Evolutionary conservation across 306 rosid species (phyloP).

Genomic region (Ormosia emarginata): DNA sequence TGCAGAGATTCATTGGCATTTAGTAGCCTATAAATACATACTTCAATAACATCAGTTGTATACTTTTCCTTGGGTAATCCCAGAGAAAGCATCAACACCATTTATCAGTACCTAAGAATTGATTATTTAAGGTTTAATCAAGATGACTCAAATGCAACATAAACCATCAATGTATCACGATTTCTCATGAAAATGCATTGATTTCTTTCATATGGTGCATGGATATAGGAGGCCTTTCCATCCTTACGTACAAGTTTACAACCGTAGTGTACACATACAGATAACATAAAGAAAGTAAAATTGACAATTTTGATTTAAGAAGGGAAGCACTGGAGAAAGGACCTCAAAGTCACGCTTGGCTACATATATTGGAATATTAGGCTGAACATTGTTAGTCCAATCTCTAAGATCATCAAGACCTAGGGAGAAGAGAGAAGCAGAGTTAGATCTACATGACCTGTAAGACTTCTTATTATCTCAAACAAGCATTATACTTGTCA

Average conservation of each 20-base stretch:
- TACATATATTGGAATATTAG: conserved; percentile 77
- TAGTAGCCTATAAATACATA: neutral
- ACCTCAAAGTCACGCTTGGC: conserved; percentile 93
- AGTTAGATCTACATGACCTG: conserved; percentile 10
- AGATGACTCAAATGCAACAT: neutral
- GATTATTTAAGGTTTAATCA: neutral
- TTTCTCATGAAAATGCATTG: conserved; percentile 4
- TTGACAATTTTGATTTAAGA: conserved; percentile 8
- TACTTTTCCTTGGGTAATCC: conserved; percentile 4
- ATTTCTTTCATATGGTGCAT: neutral
- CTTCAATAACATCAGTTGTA: neutral
- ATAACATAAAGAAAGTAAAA: neutral
- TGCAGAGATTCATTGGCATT: neutral
- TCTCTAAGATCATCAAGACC: conserved; percentile 97
- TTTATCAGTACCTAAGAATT: neutral
- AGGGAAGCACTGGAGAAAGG: conserved; percentile 20
- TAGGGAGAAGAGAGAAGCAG: conserved; percentile 23
- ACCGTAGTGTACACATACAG: neutral
- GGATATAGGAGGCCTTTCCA: neutral
- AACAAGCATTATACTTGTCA: conserved; percentile 6
- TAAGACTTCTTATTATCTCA: conserved; percentile 5
- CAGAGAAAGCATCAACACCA: neutral
- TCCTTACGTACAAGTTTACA: neutral
- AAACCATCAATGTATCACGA: neutral
- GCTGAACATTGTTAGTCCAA: conserved; percentile 98